These are phyloP conservation scores for Colletotrichum limetticola DNA, from an alignment of 2,329 filamentous ascomycete species.

Conservation along the genomic window DNA sequence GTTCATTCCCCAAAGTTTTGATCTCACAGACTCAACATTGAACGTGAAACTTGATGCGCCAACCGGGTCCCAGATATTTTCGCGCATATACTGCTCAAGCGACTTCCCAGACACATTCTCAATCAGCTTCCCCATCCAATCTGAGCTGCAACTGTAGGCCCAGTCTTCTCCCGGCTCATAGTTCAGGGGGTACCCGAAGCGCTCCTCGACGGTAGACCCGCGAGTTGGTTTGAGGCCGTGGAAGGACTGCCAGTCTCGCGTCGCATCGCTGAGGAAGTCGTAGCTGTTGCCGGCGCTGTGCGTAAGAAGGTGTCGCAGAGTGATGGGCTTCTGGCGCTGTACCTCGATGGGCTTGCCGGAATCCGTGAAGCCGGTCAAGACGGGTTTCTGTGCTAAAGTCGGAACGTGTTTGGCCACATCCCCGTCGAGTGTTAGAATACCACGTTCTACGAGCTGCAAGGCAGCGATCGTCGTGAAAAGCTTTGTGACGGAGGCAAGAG, in stretches of 20 bases:
- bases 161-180: slow-evolving; percentile 63
- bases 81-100: slow-evolving; percentile 55
- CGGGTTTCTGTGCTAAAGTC: slow-evolving; percentile 56
- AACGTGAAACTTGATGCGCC: slow-evolving; percentile 33
- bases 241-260: slow-evolving; percentile 40
- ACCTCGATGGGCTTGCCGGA: slow-evolving; percentile 50
- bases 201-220: slow-evolving; percentile 50
- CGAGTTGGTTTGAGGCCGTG: slow-evolving; percentile 41
- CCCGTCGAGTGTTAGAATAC: slow-evolving; percentile 56
- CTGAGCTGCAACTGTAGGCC: slow-evolving; percentile 60
- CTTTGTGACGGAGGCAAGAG: slow-evolving; percentile 52
- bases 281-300: slow-evolving; percentile 62
- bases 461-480: slow-evolving; percentile 62
- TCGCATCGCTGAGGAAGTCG: slow-evolving; percentile 49
- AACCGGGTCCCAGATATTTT: slow-evolving; percentile 50
- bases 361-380: slow-evolving; percentile 59
- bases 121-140: slow-evolving; percentile 64
- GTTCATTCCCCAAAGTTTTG: slow-evolving; percentile 31
- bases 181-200: slow-evolving; percentile 55
- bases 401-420: slow-evolving; percentile 58
- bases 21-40: not conserved
- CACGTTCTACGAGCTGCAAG: slow-evolving; percentile 65
- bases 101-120: slow-evolving; percentile 56
- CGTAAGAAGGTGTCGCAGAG: slow-evolving; percentile 60
- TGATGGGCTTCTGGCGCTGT: slow-evolving; percentile 51